Conservation (phyloP, 495 filamentous ascomycete species). For the Daldinia decipiens region DNA sequence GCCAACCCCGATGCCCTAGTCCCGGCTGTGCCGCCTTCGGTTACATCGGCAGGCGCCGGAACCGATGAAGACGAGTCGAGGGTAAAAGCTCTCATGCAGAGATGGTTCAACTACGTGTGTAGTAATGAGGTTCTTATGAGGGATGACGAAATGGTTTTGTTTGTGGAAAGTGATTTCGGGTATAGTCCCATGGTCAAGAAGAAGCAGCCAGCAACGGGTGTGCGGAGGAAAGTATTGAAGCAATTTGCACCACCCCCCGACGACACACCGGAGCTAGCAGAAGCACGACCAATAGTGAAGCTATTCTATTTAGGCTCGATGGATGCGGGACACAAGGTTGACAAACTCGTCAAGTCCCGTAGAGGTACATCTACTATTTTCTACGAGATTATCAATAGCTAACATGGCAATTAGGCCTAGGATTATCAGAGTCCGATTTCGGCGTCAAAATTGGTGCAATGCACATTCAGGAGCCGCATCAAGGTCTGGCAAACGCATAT, state of each 20-base stretch:
- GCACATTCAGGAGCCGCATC: constrained; percentile 88
- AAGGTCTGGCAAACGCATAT: constrained; percentile 87
- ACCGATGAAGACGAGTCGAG: constrained; percentile 96
- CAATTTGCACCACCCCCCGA: constrained; percentile 98
- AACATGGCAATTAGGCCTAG: constrained; percentile 70
- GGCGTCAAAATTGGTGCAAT: constrained; percentile 88
- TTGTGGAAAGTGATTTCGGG: constrained; percentile 97
- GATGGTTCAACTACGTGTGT: constrained; percentile 94
- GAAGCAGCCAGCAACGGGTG: constrained; percentile 97
- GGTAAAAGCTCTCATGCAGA: constrained; percentile 87
- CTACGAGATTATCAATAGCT: constrained; percentile 19
- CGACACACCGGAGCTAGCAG: constrained; percentile 93
- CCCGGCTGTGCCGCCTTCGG: constrained; percentile 89
- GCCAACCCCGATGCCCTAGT: constrained; percentile 98
- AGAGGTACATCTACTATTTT: constrained; percentile 70
- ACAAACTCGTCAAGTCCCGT: constrained; percentile 89
- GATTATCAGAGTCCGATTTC: constrained; percentile 91
- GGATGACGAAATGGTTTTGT: constrained; percentile 96
- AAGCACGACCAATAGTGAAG: constrained; percentile 90
- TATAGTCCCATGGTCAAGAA: constrained; percentile 95
- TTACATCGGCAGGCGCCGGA: constrained; percentile 92
- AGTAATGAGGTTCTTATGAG: constrained; percentile 90
- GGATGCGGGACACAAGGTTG: constrained; percentile 95
- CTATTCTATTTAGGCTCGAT: constrained; percentile 94
- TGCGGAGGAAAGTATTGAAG: constrained; percentile 93